phyloP scores from a whole-genome alignment of 305 asterid species.

The Fraxinus xanthoxyloides region DNA sequence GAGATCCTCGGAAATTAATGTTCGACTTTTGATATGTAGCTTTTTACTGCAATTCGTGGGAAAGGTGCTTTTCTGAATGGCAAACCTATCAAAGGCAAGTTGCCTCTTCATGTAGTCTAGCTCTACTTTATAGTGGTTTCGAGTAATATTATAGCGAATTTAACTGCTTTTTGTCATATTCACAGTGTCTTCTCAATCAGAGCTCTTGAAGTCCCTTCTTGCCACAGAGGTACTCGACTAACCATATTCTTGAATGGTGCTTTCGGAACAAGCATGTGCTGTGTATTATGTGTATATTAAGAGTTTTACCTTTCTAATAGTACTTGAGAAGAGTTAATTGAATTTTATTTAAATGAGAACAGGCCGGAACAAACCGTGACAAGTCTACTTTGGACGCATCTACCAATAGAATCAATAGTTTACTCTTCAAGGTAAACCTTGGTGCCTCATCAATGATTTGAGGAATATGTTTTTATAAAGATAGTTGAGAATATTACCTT shows the following conservation, averaged over 20 bases:
- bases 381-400: conserved; percentile 30
- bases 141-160: background rate
- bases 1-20: conserved; percentile 20
- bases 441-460: conserved; percentile 10
- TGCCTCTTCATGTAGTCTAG: background rate
- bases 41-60: conserved; percentile 43
- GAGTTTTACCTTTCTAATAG: background rate
- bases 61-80: conserved; percentile 52
- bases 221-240: conserved; percentile 66
- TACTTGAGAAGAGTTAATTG: conserved; percentile 1
- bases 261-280: background rate
- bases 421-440: conserved; percentile 64
- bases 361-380: conserved; percentile 48
- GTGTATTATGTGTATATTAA: background rate
- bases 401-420: conserved; percentile 40
- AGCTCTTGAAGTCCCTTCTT: conserved; percentile 49
- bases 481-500: conserved; percentile 25
- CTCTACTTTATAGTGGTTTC: background rate
- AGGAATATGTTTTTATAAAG: background rate
- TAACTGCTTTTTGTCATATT: background rate
- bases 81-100: conserved; percentile 45
- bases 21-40: conserved; percentile 43
- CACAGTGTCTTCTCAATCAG: conserved; percentile 50
- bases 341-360: conserved; percentile 1
- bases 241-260: background rate